These are phyloP conservation scores for Leishmania braziliensis DNA, from an alignment of 208 protist genomes.

Conservation along the genomic window DNA sequence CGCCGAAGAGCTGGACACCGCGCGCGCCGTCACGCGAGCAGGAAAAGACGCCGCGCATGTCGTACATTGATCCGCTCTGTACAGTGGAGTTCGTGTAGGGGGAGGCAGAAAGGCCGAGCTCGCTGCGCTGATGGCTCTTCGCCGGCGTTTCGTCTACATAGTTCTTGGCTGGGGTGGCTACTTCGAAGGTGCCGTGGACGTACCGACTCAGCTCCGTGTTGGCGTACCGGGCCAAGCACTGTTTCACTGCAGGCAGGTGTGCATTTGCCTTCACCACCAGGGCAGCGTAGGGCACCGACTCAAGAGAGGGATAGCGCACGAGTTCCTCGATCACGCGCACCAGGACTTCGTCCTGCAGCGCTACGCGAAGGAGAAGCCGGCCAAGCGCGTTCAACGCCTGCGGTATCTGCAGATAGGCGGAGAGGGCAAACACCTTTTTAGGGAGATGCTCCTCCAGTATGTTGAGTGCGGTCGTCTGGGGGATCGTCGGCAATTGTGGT, in stretches of 20 bases:
- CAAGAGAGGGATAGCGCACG: conserved; percentile 26
- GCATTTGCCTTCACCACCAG: conserved; percentile 35
- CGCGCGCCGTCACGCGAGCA: conserved; percentile 24
- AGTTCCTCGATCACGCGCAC: conserved; percentile 47
- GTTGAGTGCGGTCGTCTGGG: conserved; percentile 38
- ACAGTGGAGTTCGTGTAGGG: conserved; percentile 32
- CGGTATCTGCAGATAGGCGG: conserved; percentile 25
- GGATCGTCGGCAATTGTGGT: conserved; percentile 38
- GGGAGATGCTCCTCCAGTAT: conserved; percentile 42
- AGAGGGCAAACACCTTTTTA: conserved; percentile 13
- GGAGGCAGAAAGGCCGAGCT: conserved; percentile 49
- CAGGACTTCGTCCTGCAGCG: conserved; percentile 31
- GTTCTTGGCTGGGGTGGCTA: conserved; percentile 50
- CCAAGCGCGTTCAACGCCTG: conserved; percentile 64
- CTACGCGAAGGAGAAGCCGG: conserved; percentile 64
- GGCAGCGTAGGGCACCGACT: conserved; percentile 31
- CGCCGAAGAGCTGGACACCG: conserved; percentile 31
- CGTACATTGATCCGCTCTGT: conserved; percentile 37
- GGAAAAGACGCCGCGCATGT: conserved; percentile 33
- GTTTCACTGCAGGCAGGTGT: conserved; percentile 18
- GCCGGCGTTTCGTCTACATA: conserved; percentile 50
- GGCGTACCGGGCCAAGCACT: conserved; percentile 19
- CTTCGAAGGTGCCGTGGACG: conserved; percentile 47
- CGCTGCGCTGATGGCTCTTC: conserved; percentile 45
- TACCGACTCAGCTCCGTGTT: conserved; percentile 42